phyloP scores from a whole-genome alignment of 768 basidiomycete species.

The Pleurotus eryngii region DNA sequence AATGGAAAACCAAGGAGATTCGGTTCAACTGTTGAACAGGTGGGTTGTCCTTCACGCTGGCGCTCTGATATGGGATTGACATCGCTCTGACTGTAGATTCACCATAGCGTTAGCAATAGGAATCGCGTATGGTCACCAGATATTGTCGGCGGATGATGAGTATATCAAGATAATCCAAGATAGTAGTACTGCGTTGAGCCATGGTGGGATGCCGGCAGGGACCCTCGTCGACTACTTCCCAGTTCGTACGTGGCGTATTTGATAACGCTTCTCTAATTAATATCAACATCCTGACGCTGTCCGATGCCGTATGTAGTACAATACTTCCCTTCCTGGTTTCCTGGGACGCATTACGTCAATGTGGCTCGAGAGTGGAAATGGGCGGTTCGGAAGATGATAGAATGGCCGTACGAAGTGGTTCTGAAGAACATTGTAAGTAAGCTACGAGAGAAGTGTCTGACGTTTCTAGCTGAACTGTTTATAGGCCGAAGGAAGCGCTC shows the following conservation, averaged over 20 bases:
- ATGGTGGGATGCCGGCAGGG: constrained; percentile 11
- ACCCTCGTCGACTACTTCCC: constrained; percentile 17
- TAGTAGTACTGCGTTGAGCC: neutral
- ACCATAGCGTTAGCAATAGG: constrained; percentile 9
- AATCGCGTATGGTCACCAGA: constrained; percentile 16
- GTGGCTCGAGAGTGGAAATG: neutral
- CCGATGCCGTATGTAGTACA: neutral
- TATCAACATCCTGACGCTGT: neutral
- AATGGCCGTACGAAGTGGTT: neutral
- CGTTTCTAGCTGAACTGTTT: too few relatives aligned
- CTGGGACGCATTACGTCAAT: constrained; percentile 2
- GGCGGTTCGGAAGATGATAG: neutral
- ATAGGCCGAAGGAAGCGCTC: too few relatives aligned
- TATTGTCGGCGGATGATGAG: constrained; percentile 12
- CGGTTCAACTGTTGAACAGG: neutral
- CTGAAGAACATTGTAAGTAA: neutral
- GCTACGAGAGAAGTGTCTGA: neutral
- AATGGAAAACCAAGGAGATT: neutral
- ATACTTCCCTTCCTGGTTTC: constrained; percentile 5
- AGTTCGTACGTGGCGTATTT: neutral
- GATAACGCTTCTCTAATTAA: neutral
- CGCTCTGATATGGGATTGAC: neutral
- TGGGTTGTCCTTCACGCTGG: neutral
- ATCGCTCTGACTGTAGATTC: constrained; percentile 11
- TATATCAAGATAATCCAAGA: constrained; percentile 12